Conservation (phyloP, 208 protist genomes). For the Wallacemonas sp. region DNA sequence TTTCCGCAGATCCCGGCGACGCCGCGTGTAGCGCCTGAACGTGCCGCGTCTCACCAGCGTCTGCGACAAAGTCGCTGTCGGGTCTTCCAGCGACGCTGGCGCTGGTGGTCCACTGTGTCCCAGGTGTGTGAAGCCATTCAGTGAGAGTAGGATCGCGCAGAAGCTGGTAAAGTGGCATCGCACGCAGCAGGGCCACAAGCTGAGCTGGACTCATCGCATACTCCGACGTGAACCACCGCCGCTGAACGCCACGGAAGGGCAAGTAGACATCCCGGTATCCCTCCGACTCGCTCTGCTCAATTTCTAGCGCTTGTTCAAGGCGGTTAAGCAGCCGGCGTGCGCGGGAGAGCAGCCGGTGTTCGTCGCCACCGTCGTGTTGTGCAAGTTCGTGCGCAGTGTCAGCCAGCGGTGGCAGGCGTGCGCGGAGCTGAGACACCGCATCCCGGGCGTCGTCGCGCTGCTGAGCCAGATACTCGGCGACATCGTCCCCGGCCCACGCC, state of each 20-base stretch:
- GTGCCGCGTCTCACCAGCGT: neutral
- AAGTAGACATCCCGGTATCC: slow-evolving; percentile 78
- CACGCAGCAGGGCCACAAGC: slow-evolving; percentile 40
- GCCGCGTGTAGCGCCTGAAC: neutral
- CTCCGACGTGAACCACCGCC: slow-evolving; percentile 70
- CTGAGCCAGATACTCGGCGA: slow-evolving; percentile 29
- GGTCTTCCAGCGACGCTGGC: neutral
- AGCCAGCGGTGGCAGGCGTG: neutral
- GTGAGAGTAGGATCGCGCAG: slow-evolving; percentile 23
- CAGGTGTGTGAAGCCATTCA: too few relatives aligned
- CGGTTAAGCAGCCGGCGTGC: slow-evolving; percentile 3
- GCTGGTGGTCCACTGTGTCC: neutral
- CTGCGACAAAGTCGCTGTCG: neutral
- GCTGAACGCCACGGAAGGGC: slow-evolving; percentile 61
- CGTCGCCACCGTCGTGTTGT: neutral
- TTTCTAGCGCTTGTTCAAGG: slow-evolving; percentile 26
- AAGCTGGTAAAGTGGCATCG: slow-evolving; percentile 50
- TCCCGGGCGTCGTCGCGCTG: slow-evolving; percentile 3
- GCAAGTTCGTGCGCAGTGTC: neutral
- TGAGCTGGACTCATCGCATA: slow-evolving; percentile 50
- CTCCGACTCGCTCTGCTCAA: slow-evolving; percentile 32
- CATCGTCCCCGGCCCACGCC: slow-evolving; percentile 36
- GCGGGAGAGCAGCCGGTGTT: neutral
- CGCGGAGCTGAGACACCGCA: neutral
- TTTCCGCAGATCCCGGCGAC: neutral